Percentiles rank a stretch among this genome's conserved stretches.
These are phyloP conservation scores for Phlebiopsis flavidoalba DNA, from an alignment of 768 basidiomycete genomes.

Conservation along the genomic window DNA sequence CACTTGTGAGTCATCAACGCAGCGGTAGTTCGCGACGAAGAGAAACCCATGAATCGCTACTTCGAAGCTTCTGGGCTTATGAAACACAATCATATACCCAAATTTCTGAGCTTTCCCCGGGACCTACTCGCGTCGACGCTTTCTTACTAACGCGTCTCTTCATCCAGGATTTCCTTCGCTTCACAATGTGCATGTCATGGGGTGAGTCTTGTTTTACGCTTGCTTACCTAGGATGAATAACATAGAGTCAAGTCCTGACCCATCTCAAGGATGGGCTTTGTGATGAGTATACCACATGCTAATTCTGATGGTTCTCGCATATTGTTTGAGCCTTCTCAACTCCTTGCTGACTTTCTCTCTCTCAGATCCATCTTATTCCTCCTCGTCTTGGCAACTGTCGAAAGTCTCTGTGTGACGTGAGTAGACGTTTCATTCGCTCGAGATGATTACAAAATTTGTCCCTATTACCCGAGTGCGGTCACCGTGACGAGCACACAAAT, in stretches of 20 bases:
- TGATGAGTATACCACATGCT: constrained; percentile 86
- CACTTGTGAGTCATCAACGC: constrained; percentile 29
- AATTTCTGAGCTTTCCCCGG: constrained; percentile 69
- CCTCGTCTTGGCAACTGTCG: background rate
- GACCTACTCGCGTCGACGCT: constrained; percentile 1
- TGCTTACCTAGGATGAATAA: constrained; percentile 57
- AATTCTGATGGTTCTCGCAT: constrained; percentile 56
- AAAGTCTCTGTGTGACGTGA: background rate
- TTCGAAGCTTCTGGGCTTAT: constrained; percentile 68
- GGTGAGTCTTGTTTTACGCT: constrained; percentile 32
- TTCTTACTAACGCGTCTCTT: constrained; percentile 11
- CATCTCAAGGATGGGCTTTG: constrained; percentile 64
- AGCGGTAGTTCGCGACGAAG: constrained; percentile 45
- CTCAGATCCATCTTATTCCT: background rate
- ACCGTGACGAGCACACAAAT: constrained; percentile 12
- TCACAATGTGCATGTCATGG: background rate
- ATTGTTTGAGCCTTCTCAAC: constrained; percentile 17
- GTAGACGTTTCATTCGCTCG: background rate
- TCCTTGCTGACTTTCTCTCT: constrained; percentile 45
- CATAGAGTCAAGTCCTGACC: constrained; percentile 91
- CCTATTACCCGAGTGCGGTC: constrained; percentile 11
- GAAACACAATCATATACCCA: constrained; percentile 77
- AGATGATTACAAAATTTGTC: constrained; percentile 26
- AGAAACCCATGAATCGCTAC: constrained; percentile 81
- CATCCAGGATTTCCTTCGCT: background rate